Conservation (phyloP, 371 early-diverging fungal species). For the Rhizopus delemar region DNA sequence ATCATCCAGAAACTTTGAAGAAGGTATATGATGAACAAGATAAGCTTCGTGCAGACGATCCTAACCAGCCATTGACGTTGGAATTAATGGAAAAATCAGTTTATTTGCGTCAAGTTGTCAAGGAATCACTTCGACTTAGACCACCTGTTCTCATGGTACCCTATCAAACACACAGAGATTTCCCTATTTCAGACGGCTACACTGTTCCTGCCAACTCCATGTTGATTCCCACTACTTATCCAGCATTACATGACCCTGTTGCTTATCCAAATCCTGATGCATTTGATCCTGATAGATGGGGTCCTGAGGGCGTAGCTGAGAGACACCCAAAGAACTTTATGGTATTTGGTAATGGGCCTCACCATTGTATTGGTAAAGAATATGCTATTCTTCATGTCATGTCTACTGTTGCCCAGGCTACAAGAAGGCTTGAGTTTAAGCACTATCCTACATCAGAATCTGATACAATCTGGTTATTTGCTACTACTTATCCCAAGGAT, state of each 20-base stretch:
- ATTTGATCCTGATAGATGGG: conserved; percentile 48
- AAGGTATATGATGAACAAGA: conserved; percentile 27
- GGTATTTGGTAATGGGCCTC: conserved; percentile 50
- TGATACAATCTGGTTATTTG: conserved; percentile 20
- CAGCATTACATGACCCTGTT: conserved; percentile 45
- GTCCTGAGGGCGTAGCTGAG: conserved; percentile 39
- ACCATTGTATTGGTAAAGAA: conserved; percentile 48
- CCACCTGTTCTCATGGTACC: conserved; percentile 31
- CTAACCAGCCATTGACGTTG: conserved; percentile 15
- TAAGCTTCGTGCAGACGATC: conserved; percentile 16
- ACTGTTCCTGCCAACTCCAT: conserved; percentile 29
- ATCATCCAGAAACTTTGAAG: conserved; percentile 29
- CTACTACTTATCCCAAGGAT: conserved; percentile 29
- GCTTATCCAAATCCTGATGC: conserved; percentile 44
- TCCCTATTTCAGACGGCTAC: conserved; percentile 14
- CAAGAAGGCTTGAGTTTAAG: conserved; percentile 38
- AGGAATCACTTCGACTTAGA: conserved; percentile 25
- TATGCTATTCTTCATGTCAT: conserved; percentile 46
- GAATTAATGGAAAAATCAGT: conserved; percentile 22
- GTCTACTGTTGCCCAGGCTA: conserved; percentile 45
- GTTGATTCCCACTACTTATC: conserved; percentile 48
- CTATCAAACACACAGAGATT: conserved; percentile 20
- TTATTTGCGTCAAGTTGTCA: conserved; percentile 30
- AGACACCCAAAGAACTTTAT: conserved; percentile 45
- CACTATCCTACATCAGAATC: conserved; percentile 36